Conservation (phyloP, 208 protist genomes). For the Leishmania braziliensis region DNA sequence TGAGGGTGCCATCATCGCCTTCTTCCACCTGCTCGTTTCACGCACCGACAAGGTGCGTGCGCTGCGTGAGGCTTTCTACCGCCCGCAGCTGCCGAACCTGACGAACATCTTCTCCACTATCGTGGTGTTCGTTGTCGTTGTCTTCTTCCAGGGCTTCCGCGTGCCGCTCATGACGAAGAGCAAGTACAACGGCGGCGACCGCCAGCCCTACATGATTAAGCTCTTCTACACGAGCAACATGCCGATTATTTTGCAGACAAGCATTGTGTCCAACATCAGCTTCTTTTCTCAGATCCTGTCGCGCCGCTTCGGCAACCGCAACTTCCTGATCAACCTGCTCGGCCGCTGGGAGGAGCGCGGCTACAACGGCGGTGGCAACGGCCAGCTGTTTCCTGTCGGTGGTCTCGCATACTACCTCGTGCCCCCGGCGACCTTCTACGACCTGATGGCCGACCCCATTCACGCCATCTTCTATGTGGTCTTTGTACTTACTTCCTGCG, state of each 20-base stretch:
- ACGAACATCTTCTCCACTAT: constrained; percentile 99
- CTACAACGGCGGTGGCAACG: constrained; percentile 58
- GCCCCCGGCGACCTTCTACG: constrained; percentile 94
- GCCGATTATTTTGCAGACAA: constrained; percentile 99
- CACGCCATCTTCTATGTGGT: constrained; percentile 98
- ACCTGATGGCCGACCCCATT: constrained; percentile 97
- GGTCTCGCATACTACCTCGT: constrained; percentile 99
- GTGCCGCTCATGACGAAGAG: constrained; percentile 95
- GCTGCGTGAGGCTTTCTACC: constrained; percentile 99
- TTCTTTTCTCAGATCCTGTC: constrained; percentile 99
- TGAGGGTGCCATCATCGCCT: constrained; percentile 99
- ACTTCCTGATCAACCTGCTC: constrained; percentile 98
- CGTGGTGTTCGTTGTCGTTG: constrained; percentile 99
- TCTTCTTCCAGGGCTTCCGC: constrained; percentile 99
- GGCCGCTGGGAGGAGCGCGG: constrained; percentile 96
- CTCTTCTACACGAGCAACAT: constrained; percentile 99
- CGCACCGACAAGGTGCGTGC: constrained; percentile 97
- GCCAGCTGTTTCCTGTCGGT: constrained; percentile 93
- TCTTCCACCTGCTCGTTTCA: constrained; percentile 98
- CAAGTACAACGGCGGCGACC: constrained; percentile 73
- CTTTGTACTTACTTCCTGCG: constrained; percentile 98
- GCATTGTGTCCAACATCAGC: constrained; percentile 99
- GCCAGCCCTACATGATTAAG: constrained; percentile 99
- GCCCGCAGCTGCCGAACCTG: constrained; percentile 99
- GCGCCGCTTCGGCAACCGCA: constrained; percentile 95